phyloP scores from a whole-genome alignment of 2,329 filamentous ascomycete species.

The Zarea fungicola region DNA sequence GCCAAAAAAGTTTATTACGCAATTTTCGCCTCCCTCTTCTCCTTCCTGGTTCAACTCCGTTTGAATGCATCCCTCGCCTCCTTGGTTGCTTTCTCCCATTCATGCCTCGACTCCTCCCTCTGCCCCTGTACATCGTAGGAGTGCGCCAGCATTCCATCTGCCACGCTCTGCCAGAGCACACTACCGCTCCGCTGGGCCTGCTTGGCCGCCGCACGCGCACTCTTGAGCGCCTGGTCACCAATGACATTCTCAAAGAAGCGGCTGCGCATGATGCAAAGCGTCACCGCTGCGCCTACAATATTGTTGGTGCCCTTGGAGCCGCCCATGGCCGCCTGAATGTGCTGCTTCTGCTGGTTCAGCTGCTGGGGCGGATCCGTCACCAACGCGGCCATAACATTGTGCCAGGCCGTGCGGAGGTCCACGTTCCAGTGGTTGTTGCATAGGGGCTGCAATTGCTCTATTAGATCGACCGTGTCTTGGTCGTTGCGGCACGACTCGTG shows the following conservation, averaged over 20 bases:
- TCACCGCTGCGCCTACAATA: slow-evolving; percentile 74
- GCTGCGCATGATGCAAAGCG: slow-evolving; percentile 78
- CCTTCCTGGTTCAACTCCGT: slow-evolving; percentile 26
- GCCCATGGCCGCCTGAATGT: slow-evolving; percentile 67
- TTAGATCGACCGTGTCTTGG: slow-evolving; percentile 51
- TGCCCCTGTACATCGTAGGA: slow-evolving; percentile 70
- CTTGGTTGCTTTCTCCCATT: slow-evolving; percentile 37
- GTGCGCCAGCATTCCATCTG: slow-evolving; percentile 71
- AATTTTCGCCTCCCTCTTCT: background rate
- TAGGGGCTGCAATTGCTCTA: slow-evolving; percentile 61
- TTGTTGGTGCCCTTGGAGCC: slow-evolving; percentile 67
- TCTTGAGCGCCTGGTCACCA: slow-evolving; percentile 74
- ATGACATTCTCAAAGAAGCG: slow-evolving; percentile 78
- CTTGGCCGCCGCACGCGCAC: slow-evolving; percentile 61
- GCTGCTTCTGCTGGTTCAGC: slow-evolving; percentile 72
- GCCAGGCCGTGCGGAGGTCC: slow-evolving; percentile 72
- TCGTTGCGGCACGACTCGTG: slow-evolving; percentile 54
- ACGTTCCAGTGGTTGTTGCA: slow-evolving; percentile 66
- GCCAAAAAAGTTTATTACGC: slow-evolving; percentile 14
- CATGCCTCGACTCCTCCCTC: slow-evolving; percentile 33
- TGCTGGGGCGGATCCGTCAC: slow-evolving; percentile 56
- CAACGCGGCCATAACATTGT: slow-evolving; percentile 67
- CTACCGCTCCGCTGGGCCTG: slow-evolving; percentile 68
- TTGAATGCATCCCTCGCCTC: slow-evolving; percentile 40
- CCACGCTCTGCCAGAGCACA: slow-evolving; percentile 73